Conservation (phyloP, 2,329 filamentous ascomycete species). For the Dactylellina parvicollis region DNA sequence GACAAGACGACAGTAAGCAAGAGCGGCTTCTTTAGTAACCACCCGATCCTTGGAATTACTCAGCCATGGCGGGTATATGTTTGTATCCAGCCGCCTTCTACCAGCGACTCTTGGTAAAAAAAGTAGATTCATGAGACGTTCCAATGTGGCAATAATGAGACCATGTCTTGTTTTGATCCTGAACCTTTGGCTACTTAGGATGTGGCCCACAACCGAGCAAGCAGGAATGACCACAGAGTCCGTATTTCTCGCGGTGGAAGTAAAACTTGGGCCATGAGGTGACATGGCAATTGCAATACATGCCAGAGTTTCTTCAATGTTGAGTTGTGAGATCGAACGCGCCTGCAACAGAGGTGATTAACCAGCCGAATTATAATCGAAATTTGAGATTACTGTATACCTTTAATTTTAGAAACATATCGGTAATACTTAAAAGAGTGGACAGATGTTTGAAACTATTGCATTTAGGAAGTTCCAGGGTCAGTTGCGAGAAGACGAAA, state of each 20-base stretch:
- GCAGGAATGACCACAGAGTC: slow-evolving; percentile 31
- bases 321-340: slow-evolving; percentile 29
- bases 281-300: slow-evolving; percentile 7
- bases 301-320: slow-evolving; percentile 40
- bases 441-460: slow-evolving; percentile 11
- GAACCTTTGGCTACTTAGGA: slow-evolving; percentile 34
- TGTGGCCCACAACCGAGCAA: slow-evolving; percentile 26
- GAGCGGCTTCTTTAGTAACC: slow-evolving; percentile 24
- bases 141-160: slow-evolving; percentile 17
- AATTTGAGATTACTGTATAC: background rate
- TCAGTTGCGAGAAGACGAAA: slow-evolving; percentile 21
- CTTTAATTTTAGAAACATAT: slow-evolving; percentile 33
- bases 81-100: slow-evolving; percentile 24
- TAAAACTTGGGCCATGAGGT: slow-evolving; percentile 14
- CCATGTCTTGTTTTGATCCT: slow-evolving; percentile 41
- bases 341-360: slow-evolving; percentile 5
- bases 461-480: slow-evolving; percentile 11
- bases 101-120: slow-evolving; percentile 27
- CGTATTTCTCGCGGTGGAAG: background rate
- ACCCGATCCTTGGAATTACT: slow-evolving; percentile 18
- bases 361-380: background rate
- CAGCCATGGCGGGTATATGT: slow-evolving; percentile 47
- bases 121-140: slow-evolving; percentile 32
- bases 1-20: slow-evolving; percentile 38
- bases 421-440: slow-evolving; percentile 12